phyloP scores from a whole-genome alignment of 2,329 filamentous ascomycete species.

The Berkeleyomyces rouxiae region DNA sequence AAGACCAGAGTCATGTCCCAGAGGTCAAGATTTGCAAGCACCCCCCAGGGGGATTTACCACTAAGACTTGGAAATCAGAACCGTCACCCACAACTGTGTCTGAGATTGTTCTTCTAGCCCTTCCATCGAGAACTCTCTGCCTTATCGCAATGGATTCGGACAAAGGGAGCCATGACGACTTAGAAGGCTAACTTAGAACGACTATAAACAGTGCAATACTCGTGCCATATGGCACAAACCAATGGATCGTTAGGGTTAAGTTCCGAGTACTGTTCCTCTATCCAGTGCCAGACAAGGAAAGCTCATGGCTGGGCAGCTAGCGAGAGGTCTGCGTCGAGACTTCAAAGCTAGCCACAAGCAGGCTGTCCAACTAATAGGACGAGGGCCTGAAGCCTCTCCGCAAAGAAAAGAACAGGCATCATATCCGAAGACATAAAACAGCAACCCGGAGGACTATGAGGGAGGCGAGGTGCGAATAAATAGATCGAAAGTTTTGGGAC shows the following conservation, averaged over 20 bases:
- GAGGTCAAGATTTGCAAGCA: conserved; percentile 61
- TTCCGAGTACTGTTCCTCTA: conserved; percentile 59
- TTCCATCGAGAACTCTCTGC: conserved; percentile 27
- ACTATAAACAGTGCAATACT: conserved; percentile 52
- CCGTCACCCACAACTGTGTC: conserved; percentile 40
- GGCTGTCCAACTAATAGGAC: conserved; percentile 27
- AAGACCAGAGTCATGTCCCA: conserved; percentile 44
- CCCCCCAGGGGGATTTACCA: conserved; percentile 56
- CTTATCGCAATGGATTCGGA: conserved; percentile 26
- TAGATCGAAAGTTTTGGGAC: conserved; percentile 5
- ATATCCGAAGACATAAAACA: conserved; percentile 1
- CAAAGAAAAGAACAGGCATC: conserved; percentile 3
- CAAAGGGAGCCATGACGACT: conserved; percentile 19
- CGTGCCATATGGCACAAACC: conserved; percentile 29
- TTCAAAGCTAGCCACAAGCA: conserved; percentile 24
- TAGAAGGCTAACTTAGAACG: conserved; percentile 47
- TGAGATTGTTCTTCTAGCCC: conserved; percentile 34
- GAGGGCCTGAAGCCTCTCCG: neutral
- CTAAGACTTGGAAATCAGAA: conserved; percentile 50
- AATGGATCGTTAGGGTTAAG: conserved; percentile 78
- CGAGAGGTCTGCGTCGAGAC: conserved; percentile 25
- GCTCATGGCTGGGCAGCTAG: conserved; percentile 21
- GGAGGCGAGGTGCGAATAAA: conserved; percentile 50
- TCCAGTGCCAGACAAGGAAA: conserved; percentile 14
- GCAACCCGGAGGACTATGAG: conserved; percentile 55